These are phyloP conservation scores for Phytophthora meadii DNA, from an alignment of 352 stramenopile species.

Conservation along the genomic window DNA sequence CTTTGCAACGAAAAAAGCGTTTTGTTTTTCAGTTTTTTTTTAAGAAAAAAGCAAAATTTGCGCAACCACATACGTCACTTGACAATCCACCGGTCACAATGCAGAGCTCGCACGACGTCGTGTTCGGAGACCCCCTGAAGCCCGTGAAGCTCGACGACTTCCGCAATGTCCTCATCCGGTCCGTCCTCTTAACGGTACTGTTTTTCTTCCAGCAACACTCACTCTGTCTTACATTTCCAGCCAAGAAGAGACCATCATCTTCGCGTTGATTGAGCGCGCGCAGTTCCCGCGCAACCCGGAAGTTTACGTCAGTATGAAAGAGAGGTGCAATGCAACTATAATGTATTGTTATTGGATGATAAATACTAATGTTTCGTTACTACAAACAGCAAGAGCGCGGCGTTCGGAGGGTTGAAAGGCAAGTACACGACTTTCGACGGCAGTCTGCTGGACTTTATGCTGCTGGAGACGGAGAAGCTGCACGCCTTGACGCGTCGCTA, in stretches of 20 bases:
- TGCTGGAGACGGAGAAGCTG: constrained; percentile 97
- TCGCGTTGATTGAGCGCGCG: constrained; percentile 98
- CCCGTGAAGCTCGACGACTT: constrained; percentile 89
- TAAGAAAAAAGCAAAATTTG: not conserved
- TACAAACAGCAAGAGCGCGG: constrained; percentile 59
- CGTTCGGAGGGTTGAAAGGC: constrained; percentile 82
- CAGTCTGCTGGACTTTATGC: constrained; percentile 96
- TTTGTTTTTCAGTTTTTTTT: constrained; percentile 17
- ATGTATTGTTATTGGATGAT: constrained; percentile 1
- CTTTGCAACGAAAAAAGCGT: constrained; percentile 10
- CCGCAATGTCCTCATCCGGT: constrained; percentile 90
- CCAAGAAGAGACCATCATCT: constrained; percentile 99
- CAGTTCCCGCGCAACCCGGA: constrained; percentile 96
- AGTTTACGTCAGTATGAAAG: constrained; percentile 94
- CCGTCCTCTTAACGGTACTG: not conserved
- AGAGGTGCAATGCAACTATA: constrained; percentile 42
- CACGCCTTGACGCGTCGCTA: constrained; percentile 96
- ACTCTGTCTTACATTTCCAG: constrained; percentile 31
- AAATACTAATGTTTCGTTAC: not conserved
- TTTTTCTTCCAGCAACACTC: not conserved
- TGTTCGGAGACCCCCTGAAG: constrained; percentile 72
- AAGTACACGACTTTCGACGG: constrained; percentile 88
- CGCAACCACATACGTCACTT: constrained; percentile 1
- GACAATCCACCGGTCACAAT: constrained; percentile 27
- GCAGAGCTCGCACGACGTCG: constrained; percentile 68